Percentiles rank a stretch among this genome's conserved stretches.
These are phyloP conservation scores for Viola pubescens DNA, from an alignment of 441 rosid species.

Conservation along the genomic window DNA sequence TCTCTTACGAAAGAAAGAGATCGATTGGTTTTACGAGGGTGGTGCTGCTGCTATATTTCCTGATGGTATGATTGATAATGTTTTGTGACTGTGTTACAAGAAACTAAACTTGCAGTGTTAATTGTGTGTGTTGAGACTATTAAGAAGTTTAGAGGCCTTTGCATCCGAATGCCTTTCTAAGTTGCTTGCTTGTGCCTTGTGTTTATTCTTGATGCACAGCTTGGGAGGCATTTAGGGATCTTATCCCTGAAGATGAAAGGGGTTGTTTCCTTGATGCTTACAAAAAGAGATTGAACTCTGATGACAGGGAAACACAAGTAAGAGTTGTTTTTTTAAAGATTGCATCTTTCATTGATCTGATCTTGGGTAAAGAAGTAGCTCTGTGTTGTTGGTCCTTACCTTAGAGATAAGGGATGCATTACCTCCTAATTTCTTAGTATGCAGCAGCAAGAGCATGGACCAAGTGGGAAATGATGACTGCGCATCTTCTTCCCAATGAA, in stretches of 20 bases:
- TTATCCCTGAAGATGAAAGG: constrained; percentile 82
- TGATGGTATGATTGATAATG: constrained; percentile 50
- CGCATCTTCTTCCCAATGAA: constrained; percentile 71
- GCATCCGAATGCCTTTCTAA: not conserved
- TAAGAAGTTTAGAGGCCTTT: not conserved
- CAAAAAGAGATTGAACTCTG: constrained; percentile 62
- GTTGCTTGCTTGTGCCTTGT: constrained; percentile 10
- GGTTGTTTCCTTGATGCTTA: constrained; percentile 61
- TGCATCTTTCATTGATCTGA: not conserved
- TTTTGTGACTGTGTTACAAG: constrained; percentile 4
- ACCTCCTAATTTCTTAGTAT: constrained; percentile 39
- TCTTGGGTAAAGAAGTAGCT: not conserved
- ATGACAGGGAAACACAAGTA: constrained; percentile 78
- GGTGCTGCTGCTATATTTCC: constrained; percentile 94
- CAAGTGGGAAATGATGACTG: constrained; percentile 96
- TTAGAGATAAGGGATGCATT: constrained; percentile 1
- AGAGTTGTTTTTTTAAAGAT: constrained; percentile 15
- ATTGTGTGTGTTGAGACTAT: not conserved
- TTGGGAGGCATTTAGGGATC: constrained; percentile 93
- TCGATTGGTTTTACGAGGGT: constrained; percentile 95
- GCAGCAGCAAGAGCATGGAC: constrained; percentile 97
- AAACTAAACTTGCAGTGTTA: not conserved
- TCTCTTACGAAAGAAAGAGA: constrained; percentile 86
- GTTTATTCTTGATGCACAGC: constrained; percentile 31
- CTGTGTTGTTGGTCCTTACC: not conserved